A percentile compares a stretch with the other conserved stretches of the same genome.
Conservation (phyloP, 179 eudicot species). For the Corrigiola litoralis region DNA sequence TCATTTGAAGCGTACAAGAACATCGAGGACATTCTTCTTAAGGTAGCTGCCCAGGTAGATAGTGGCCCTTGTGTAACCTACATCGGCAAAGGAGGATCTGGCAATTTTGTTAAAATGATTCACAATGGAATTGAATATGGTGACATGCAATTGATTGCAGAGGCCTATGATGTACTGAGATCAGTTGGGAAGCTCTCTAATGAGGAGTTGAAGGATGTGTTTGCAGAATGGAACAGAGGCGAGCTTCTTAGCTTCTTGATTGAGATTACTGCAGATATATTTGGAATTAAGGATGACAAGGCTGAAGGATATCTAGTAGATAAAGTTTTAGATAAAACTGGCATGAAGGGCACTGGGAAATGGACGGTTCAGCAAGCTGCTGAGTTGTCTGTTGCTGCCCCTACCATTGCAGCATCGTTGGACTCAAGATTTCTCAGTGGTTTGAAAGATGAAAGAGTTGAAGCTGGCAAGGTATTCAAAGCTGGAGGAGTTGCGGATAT, state of each 20-base stretch:
- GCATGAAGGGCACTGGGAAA: slow-evolving; percentile 91
- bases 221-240: slow-evolving; percentile 85
- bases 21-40: slow-evolving; percentile 77
- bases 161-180: slow-evolving; percentile 84
- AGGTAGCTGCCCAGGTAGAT: slow-evolving; percentile 93
- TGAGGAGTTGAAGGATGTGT: slow-evolving; percentile 67
- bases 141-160: slow-evolving; percentile 94
- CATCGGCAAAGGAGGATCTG: slow-evolving; percentile 87
- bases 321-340: slow-evolving; percentile 86
- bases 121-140: slow-evolving; percentile 94
- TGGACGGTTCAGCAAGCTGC: slow-evolving; percentile 99
- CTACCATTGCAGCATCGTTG: slow-evolving; percentile 79
- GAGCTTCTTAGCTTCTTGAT: slow-evolving; percentile 84
- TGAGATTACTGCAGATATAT: slow-evolving; percentile 86
- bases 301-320: slow-evolving; percentile 74
- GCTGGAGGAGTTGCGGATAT: slow-evolving; percentile 49
- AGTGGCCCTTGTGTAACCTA: slow-evolving; percentile 95
- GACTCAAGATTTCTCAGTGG: slow-evolving; percentile 91
- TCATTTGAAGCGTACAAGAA: slow-evolving; percentile 72
- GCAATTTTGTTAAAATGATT: slow-evolving; percentile 86
- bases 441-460: slow-evolving; percentile 74
- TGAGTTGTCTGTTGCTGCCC: slow-evolving; percentile 78
- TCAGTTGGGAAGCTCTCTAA: slow-evolving; percentile 88
- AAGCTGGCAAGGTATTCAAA: slow-evolving; percentile 72
- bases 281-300: slow-evolving; percentile 75